Evolutionary conservation across 768 basidiomycete species (phyloP).

Genomic region (Brasilioporus rufonigricans): DNA sequence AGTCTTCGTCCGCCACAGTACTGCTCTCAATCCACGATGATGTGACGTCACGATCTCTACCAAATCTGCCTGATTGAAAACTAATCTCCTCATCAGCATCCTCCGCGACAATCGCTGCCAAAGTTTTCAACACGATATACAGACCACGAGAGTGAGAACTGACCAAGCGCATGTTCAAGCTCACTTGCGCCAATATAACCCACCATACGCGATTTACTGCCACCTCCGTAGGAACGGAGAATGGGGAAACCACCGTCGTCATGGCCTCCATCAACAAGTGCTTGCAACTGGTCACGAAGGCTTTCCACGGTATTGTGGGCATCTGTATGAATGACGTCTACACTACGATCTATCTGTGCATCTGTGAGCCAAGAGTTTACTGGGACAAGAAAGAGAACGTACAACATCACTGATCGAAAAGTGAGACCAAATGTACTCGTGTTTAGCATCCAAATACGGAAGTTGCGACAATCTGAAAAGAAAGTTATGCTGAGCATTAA

Average conservation of each 20-base stretch:
- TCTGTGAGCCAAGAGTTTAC: background rate
- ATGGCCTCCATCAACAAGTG: constrained; percentile 54
- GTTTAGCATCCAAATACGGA: constrained; percentile 90
- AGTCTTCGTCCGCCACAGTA: constrained; percentile 38
- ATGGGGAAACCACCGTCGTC: constrained; percentile 89
- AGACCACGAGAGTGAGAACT: constrained; percentile 27
- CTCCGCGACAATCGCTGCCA: constrained; percentile 72
- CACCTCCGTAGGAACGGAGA: constrained; percentile 47
- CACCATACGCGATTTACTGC: constrained; percentile 60
- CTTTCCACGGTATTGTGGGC: constrained; percentile 72
- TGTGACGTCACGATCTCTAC: constrained; percentile 40
- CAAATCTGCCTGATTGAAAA: constrained; percentile 52
- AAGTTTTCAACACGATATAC: background rate
- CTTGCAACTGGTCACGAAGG: constrained; percentile 67
- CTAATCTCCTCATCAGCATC: constrained; percentile 63
- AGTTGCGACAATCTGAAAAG: constrained; percentile 66
- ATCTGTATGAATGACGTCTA: constrained; percentile 71
- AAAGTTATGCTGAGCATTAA: background rate
- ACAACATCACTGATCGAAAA: constrained; percentile 78
- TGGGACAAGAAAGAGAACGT: constrained; percentile 27
- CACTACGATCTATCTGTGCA: constrained; percentile 60
- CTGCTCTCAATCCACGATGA: constrained; percentile 53
- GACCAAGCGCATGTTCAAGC: constrained; percentile 89
- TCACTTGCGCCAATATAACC: constrained; percentile 94
- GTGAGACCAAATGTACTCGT: constrained; percentile 84